Base-by-base conservation (phyloP, 179 eudicot species). In the Silene noctiflora region DNA sequence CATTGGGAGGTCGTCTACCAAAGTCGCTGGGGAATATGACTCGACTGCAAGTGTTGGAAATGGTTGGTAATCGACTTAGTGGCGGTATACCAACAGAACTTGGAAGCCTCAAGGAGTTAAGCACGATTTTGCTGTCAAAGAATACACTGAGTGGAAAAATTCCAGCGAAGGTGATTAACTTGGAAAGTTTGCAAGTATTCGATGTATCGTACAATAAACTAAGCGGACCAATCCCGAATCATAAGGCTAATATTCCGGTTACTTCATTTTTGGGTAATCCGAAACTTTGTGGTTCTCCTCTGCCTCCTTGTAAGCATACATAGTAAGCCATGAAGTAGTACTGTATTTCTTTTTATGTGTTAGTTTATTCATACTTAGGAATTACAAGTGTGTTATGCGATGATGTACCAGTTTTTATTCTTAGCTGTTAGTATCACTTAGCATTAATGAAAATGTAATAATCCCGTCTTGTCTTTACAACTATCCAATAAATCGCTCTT, bases 181-280 rank as follows among this genome's bases (percentile, higher is more conserved):
- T 90, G 73, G 61, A 69, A 21, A 66, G 55, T 42, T 74, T 90
- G 69, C 16, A 56, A 71, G 78, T 39, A 24, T 90, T 94, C 31
- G 89, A 94, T 77, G 96, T 91, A 61, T 90, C 98, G 0, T 59
- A 25, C 16, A 94, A 94, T 76, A 59, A 69, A 31, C 66, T 93
- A 67, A 94, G 83, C n/a, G 97, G 98, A 64, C 72, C n/a, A 31
- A 92, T 94, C 56, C 98, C 96, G 24, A 4, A 76, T 0, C 88
- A 86, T 21, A 86, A 76, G 74, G 58, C 82, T 25, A 61, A 6
- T 11, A 16, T 85, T 19, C 84, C 84, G 16, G 79, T 77, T 60
- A 81, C 86, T 53, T 73, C 84, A 10, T 85, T 85, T 78, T 17
- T 7, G 5, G 80, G 78, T 22, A 85, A 85, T 62, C 79, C 79